A percentile compares a stretch with the other conserved stretches of the same genome.
phyloP scores from a whole-genome alignment of 805 yeast species.

The Alloascoidea africana region DNA sequence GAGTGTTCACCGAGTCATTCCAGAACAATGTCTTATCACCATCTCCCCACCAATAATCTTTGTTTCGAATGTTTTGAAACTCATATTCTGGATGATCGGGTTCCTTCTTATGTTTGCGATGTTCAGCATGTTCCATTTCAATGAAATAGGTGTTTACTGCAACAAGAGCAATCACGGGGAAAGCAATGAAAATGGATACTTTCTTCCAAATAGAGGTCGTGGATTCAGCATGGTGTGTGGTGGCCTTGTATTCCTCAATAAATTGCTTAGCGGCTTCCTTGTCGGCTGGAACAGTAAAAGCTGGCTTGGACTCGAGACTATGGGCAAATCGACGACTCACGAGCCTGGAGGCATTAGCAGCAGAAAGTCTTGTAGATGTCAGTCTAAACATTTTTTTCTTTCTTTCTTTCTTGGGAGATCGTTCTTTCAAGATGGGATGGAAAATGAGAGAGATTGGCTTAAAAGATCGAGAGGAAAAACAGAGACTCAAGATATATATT shows the following conservation, averaged over 20 bases:
- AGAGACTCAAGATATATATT: too few relatives aligned
- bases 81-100: constrained; percentile 76
- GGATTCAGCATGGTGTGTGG: constrained; percentile 64
- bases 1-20: constrained; percentile 88
- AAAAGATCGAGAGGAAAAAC: too few relatives aligned
- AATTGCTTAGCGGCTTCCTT: constrained; percentile 60
- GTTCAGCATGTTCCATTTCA: constrained; percentile 83
- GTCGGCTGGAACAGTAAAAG: constrained; percentile 20
- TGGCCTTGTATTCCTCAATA: constrained; percentile 42
- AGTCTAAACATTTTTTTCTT: too few relatives aligned
- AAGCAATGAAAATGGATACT: constrained; percentile 62
- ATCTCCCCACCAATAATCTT: constrained; percentile 96
- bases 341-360: too few relatives aligned
- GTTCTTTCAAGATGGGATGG: too few relatives aligned
- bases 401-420: too few relatives aligned
- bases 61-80: constrained; percentile 79
- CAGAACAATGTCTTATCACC: constrained; percentile 97
- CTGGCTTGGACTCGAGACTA: too few relatives aligned
- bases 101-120: constrained; percentile 43
- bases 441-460: too few relatives aligned
- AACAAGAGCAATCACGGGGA: constrained; percentile 66
- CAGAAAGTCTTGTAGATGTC: too few relatives aligned
- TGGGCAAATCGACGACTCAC: too few relatives aligned
- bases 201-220: constrained; percentile 78
- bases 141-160: constrained; percentile 69